Conservation (phyloP, 176 grass and related monocot species). For the Bothriochloa decipiens region DNA sequence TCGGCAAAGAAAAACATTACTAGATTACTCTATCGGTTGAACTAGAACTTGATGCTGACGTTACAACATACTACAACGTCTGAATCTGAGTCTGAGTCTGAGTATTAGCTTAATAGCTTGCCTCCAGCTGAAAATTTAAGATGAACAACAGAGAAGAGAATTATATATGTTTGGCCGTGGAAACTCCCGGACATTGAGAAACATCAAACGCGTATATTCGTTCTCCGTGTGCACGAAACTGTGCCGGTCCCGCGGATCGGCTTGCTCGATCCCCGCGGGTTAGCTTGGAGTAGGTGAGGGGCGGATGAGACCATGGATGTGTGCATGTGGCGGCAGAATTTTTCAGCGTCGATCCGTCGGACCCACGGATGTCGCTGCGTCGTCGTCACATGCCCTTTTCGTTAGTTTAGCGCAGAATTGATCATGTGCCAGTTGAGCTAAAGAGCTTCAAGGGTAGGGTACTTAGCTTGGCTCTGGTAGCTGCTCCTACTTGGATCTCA, state of each 20-base stretch:
- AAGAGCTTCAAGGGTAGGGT: background rate
- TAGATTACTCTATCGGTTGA: background rate
- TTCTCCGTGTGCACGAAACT: background rate
- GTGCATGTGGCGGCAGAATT: conserved; percentile 41
- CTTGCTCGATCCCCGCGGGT: background rate
- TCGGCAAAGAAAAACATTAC: conserved; percentile 14
- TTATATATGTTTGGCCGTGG: background rate
- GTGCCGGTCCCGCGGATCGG: background rate
- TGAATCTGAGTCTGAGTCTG: background rate
- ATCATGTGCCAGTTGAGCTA: conserved; percentile 32
- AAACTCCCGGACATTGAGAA: background rate
- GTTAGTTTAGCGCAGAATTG: conserved; percentile 5
- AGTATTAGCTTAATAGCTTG: background rate
- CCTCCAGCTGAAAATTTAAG: background rate
- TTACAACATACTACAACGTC: background rate
- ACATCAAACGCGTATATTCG: background rate
- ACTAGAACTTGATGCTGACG: conserved; percentile 17
- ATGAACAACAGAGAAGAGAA: background rate
- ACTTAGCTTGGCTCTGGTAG: background rate
- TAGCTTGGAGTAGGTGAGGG: conserved; percentile 32
- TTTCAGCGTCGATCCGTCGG: background rate
- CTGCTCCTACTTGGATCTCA: background rate
- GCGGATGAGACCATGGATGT: conserved; percentile 1
- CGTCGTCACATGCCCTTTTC: conserved; percentile 30
- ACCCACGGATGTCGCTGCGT: conserved; percentile 11